A percentile compares a stretch with the other conserved stretches of the same genome.
These are phyloP conservation scores for Chlamydomonas incerta DNA, from an alignment of 139 green algal genomes.

Conservation along the genomic window DNA sequence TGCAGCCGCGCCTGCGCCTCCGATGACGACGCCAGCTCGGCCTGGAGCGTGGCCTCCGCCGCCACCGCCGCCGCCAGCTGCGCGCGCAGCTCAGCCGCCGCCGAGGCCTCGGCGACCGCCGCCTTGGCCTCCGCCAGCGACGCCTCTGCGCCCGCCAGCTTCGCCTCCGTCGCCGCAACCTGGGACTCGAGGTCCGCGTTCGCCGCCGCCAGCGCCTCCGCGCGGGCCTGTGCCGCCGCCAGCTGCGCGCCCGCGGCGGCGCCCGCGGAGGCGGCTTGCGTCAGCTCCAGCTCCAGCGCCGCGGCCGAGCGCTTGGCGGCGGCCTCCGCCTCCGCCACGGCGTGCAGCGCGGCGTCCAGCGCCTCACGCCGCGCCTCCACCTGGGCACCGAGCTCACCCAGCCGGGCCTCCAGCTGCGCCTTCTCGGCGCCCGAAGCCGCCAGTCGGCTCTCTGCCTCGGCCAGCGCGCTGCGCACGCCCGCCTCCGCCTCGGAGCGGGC, in stretches of 20 bases:
- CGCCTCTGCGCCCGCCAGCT: neutral
- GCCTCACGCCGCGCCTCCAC: neutral
- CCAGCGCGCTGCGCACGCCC: neutral
- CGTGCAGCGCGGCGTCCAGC: neutral
- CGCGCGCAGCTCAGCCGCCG: neutral
- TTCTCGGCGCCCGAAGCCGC: neutral
- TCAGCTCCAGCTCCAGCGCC: neutral
- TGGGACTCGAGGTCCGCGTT: neutral
- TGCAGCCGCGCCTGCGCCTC: constrained; percentile 20
- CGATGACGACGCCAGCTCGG: neutral
- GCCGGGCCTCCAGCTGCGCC: neutral
- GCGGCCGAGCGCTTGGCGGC: neutral
- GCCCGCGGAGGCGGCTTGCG: too few species aligned
- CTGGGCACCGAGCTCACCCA: neutral
- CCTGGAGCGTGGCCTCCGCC: constrained; percentile 12
- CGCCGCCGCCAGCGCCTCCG: constrained; percentile 1
- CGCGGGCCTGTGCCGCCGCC: neutral
- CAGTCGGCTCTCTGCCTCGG: neutral
- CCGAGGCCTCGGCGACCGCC: constrained; percentile 11
- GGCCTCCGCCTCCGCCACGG: neutral
- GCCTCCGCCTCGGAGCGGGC: neutral
- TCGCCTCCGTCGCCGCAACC: neutral
- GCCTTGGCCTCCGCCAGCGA: neutral
- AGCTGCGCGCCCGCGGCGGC: neutral
- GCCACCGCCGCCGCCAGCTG: neutral